phyloP scores from a whole-genome alignment of 1,139 yeast genomes.

The Zygoascus meyerae region DNA sequence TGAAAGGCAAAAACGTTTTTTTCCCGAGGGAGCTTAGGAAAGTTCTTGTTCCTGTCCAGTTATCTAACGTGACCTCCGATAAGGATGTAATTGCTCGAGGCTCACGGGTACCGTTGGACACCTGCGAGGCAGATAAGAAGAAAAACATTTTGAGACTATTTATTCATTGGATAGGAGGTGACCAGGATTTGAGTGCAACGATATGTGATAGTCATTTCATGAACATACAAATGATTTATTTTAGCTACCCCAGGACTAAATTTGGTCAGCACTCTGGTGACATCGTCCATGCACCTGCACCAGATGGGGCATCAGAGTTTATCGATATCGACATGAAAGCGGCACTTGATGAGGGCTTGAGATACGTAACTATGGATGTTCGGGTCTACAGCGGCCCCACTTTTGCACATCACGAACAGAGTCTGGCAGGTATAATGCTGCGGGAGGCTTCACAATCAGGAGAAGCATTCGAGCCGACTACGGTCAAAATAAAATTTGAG shows the following conservation, averaged over 20 bases:
- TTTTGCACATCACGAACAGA: slow-evolving; percentile 4
- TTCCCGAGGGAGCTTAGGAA: slow-evolving; percentile 6
- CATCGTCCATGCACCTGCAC: slow-evolving; percentile 11
- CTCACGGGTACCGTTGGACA: slow-evolving; percentile 10
- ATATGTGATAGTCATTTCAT: slow-evolving; percentile 3
- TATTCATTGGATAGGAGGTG: slow-evolving; percentile 13
- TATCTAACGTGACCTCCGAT: slow-evolving; percentile 6
- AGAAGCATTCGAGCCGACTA: slow-evolving; percentile 13
- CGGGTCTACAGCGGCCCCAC: slow-evolving; percentile 8
- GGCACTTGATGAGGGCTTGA: slow-evolving; percentile 6
- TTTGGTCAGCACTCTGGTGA: slow-evolving; percentile 13
- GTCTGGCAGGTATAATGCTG: slow-evolving; percentile 14
- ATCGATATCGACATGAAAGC: slow-evolving; percentile 11
- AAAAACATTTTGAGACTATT: slow-evolving; percentile 11
- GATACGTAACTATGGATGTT: slow-evolving; percentile 11
- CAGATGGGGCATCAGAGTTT: slow-evolving; percentile 13
- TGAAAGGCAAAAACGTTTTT: slow-evolving; percentile 8
- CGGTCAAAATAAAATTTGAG: slow-evolving; percentile 11
- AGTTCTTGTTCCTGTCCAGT: slow-evolving; percentile 10
- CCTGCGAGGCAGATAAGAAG: slow-evolving; percentile 4
- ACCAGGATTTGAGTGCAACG: slow-evolving; percentile 11
- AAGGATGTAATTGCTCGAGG: slow-evolving; percentile 12
- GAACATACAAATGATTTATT: background rate
- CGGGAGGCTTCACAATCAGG: slow-evolving; percentile 11
- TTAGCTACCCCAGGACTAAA: background rate